Evolutionary conservation across 139 green algal genomes (phyloP).

Genomic region (Haematococcus sp.): DNA sequence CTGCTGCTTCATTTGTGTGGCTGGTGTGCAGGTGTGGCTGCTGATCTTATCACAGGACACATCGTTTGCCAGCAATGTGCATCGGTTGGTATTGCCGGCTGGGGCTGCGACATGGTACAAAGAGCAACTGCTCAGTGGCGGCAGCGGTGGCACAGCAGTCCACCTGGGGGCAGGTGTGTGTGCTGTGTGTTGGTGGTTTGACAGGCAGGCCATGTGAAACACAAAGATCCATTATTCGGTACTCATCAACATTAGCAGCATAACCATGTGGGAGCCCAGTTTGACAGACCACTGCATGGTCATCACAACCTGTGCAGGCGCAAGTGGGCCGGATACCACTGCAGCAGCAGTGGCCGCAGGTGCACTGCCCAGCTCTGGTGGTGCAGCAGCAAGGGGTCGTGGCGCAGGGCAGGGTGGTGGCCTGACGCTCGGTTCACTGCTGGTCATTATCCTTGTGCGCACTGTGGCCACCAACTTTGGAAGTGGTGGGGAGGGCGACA

Average conservation of each 20-base stretch:
- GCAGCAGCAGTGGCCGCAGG: neutral
- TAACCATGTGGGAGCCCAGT: too few species aligned
- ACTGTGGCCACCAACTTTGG: constrained; percentile 64
- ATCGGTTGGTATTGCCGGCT: constrained; percentile 45
- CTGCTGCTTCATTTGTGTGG: too few species aligned
- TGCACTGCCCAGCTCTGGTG: neutral
- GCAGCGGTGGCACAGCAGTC: neutral
- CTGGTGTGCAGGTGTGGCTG: constrained; percentile 85
- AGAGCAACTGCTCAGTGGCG: neutral
- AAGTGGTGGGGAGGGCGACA: neutral
- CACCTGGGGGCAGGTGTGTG: neutral
- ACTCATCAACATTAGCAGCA: too few species aligned
- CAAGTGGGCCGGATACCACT: neutral
- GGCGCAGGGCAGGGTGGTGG: neutral
- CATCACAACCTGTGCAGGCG: neutral
- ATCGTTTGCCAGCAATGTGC: constrained; percentile 71
- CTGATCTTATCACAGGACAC: constrained; percentile 85
- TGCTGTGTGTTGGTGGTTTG: neutral
- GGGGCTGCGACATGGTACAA: neutral
- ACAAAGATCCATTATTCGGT: neutral
- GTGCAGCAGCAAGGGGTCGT: neutral
- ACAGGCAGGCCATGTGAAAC: neutral
- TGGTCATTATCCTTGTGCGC: constrained; percentile 76
- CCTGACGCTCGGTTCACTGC: constrained; percentile 69
- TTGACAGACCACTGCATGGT: too few species aligned